phyloP scores from a whole-genome alignment of 345 rosid genomes.

The Heritiera littoralis region DNA sequence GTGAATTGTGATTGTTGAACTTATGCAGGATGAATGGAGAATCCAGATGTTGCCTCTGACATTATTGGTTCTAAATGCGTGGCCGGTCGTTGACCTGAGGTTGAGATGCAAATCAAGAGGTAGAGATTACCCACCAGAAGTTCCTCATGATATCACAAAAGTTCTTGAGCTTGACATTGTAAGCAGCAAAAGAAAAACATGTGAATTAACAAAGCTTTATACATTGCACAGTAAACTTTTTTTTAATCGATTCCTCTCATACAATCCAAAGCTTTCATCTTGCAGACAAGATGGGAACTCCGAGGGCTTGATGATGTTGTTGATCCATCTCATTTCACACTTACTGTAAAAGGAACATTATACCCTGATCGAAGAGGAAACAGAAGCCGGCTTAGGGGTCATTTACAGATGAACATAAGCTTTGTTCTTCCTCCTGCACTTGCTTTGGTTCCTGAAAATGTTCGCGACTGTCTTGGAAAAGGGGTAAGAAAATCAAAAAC shows the following conservation, averaged over 20 bases:
- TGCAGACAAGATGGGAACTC: conserved; percentile 80
- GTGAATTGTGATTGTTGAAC: background rate
- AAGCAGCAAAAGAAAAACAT: conserved; percentile 23
- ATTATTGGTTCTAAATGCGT: conserved; percentile 61
- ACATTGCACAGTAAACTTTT: background rate
- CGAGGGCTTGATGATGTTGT: conserved; percentile 60
- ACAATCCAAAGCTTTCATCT: conserved; percentile 19
- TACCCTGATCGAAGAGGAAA: conserved; percentile 56
- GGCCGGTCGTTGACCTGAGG: conserved; percentile 82
- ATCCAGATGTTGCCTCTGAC: conserved; percentile 81
- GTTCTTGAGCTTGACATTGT: conserved; percentile 77
- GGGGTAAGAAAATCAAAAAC: conserved; percentile 40
- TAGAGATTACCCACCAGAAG: conserved; percentile 60
- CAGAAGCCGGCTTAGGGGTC: conserved; percentile 68
- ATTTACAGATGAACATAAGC: conserved; percentile 70
- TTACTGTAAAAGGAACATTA: conserved; percentile 67
- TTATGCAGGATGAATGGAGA: conserved; percentile 78
- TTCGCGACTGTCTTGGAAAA: conserved; percentile 57
- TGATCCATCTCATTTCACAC: conserved; percentile 64
- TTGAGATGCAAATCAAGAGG: conserved; percentile 63
- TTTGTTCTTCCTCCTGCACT: conserved; percentile 76
- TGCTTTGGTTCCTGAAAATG: conserved; percentile 66
- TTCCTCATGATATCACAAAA: conserved; percentile 58
- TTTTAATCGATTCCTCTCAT: background rate
- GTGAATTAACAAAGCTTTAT: background rate